phyloP scores from a whole-genome alignment of 2,329 filamentous ascomycete species.

The Dactylellina cionopaga region DNA sequence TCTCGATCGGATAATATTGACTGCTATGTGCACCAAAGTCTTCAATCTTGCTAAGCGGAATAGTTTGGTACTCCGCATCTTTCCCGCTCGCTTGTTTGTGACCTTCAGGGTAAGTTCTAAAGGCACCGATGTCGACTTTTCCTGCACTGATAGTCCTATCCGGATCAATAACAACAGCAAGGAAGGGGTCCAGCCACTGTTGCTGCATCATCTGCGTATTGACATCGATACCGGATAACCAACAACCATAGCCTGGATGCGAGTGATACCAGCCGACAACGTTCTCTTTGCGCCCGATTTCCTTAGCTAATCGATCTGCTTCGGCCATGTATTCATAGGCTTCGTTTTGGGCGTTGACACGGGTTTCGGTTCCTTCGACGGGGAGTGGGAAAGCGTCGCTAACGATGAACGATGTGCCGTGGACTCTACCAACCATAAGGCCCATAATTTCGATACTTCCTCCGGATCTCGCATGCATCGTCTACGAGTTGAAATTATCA shows the following conservation, averaged over 20 bases:
- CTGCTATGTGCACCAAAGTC: slow-evolving; percentile 94
- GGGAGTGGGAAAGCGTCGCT: slow-evolving; percentile 94
- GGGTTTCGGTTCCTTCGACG: slow-evolving; percentile 97
- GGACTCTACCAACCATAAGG: slow-evolving; percentile 88
- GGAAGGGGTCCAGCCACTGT: slow-evolving; percentile 85
- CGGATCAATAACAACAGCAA: slow-evolving; percentile 95
- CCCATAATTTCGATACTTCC: slow-evolving; percentile 96
- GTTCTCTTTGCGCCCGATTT: slow-evolving; percentile 81
- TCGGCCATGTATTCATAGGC: slow-evolving; percentile 97
- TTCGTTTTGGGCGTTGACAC: slow-evolving; percentile 94
- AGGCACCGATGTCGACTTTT: slow-evolving; percentile 96
- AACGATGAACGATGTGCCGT: slow-evolving; percentile 83
- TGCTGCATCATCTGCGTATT: slow-evolving; percentile 87
- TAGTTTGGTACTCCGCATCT: slow-evolving; percentile 74
- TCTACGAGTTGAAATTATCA: slow-evolving; percentile 29
- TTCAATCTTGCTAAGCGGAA: slow-evolving; percentile 91
- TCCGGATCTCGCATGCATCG: slow-evolving; percentile 94
- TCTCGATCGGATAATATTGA: slow-evolving; percentile 89
- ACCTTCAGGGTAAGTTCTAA: slow-evolving; percentile 84
- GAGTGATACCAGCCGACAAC: slow-evolving; percentile 98
- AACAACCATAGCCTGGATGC: slow-evolving; percentile 97
- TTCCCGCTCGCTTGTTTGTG: slow-evolving; percentile 70
- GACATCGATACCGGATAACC: slow-evolving; percentile 96
- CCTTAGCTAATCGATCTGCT: slow-evolving; percentile 78
- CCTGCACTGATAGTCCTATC: slow-evolving; percentile 93